phyloP scores from a whole-genome alignment of 148 eudicot genomes.

The Spergularia bocconei region DNA sequence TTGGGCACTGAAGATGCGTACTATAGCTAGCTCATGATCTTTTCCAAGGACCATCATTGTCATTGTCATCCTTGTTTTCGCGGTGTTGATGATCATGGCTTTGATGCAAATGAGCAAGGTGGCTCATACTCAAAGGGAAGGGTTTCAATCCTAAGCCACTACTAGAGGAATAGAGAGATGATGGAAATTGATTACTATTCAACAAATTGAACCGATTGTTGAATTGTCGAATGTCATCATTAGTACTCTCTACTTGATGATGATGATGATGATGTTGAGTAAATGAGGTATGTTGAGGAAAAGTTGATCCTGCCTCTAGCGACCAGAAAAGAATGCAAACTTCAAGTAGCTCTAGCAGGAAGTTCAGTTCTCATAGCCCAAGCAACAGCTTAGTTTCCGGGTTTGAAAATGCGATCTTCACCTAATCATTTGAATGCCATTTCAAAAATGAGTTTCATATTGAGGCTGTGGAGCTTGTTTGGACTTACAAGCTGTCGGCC shows the following conservation, averaged over 20 bases:
- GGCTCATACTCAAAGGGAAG: constrained; percentile 28
- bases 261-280: background rate
- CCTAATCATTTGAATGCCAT: too few species aligned
- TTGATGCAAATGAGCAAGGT: constrained; percentile 28
- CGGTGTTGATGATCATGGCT: too few species aligned
- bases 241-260: constrained; percentile 27
- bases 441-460: too few species aligned
- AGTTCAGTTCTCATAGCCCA: too few species aligned
- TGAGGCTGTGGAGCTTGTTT: too few species aligned
- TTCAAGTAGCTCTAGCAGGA: too few species aligned
- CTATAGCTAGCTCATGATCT: background rate
- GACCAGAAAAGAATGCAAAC: too few species aligned
- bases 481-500: too few species aligned
- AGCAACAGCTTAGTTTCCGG: too few species aligned
- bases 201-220: constrained; percentile 32
- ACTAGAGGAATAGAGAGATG: constrained; percentile 30
- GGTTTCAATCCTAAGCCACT: constrained; percentile 32
- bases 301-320: background rate
- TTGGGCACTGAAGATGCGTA: too few species aligned
- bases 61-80: constrained; percentile 11
- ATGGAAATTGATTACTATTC: constrained; percentile 24
- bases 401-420: too few species aligned
- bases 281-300: constrained; percentile 27
- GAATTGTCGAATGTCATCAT: constrained; percentile 31
- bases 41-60: constrained; percentile 16